These are phyloP conservation scores for Solanum pinnatisectum DNA, from an alignment of 257 asterid genomes.

Conservation along the genomic window DNA sequence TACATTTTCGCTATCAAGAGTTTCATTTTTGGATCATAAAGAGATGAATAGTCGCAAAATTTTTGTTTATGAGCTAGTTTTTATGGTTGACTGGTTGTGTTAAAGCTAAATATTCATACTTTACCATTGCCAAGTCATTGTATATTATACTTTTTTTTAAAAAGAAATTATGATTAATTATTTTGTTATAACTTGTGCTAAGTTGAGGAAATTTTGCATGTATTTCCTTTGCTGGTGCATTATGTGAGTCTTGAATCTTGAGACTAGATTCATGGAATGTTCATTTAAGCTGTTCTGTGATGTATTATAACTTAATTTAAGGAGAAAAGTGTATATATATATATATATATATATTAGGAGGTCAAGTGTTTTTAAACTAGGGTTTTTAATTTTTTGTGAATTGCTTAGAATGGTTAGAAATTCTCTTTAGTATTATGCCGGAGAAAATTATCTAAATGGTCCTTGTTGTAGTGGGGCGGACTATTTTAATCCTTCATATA, in stretches of 20 bases:
- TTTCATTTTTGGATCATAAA: too few relatives aligned
- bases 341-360: neutral
- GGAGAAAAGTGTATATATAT: neutral
- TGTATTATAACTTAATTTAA: neutral
- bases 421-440: neutral
- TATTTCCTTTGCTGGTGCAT: neutral
- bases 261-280: neutral
- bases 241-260: neutral
- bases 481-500: neutral
- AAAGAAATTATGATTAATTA: neutral
- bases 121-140: neutral
- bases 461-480: neutral
- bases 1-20: neutral
- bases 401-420: neutral
- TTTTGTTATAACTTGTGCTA: neutral
- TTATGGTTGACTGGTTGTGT: too few relatives aligned
- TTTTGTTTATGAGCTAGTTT: too few relatives aligned
- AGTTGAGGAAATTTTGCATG: neutral
- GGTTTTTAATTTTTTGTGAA: neutral
- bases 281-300: neutral
- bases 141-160: neutral
- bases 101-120: too few relatives aligned
- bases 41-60: accelerated
- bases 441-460: neutral
- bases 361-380: neutral